phyloP scores from a whole-genome alignment of 2,329 filamentous ascomycete genomes.

The Lasiodiplodia gonubiensis region DNA sequence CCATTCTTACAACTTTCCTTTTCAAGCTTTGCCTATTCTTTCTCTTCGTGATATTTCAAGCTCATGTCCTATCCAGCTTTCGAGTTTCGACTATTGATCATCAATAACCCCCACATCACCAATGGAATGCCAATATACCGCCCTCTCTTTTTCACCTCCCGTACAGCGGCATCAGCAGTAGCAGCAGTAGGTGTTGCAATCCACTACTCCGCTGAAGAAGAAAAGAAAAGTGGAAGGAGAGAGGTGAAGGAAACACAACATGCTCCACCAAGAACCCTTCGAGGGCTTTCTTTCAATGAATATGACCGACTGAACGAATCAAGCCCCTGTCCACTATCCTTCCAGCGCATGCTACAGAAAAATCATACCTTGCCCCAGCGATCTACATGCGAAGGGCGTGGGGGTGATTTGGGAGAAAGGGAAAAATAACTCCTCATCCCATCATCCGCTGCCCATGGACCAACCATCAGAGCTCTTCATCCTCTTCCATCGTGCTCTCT shows the following conservation, averaged over 20 bases:
- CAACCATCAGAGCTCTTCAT: slow-evolving; percentile 17
- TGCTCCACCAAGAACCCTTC: background rate
- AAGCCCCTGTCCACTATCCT: background rate
- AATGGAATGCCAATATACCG: background rate
- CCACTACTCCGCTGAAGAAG: background rate
- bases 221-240: background rate
- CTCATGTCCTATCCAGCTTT: slow-evolving; percentile 18
- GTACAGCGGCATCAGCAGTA: background rate
- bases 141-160: background rate
- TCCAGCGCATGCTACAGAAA: background rate
- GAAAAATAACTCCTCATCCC: background rate
- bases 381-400: background rate
- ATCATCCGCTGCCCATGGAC: slow-evolving; percentile 11
- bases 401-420: background rate
- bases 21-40: background rate
- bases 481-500: slow-evolving; percentile 17
- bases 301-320: background rate
- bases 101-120: background rate
- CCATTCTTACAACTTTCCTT: background rate
- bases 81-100: background rate
- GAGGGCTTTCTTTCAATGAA: background rate
- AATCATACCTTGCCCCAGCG: background rate
- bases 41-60: slow-evolving; percentile 5
- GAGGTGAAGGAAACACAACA: background rate
- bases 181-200: background rate